Conservation (phyloP, 345 rosid species). For the Sisymbrium irio region DNA sequence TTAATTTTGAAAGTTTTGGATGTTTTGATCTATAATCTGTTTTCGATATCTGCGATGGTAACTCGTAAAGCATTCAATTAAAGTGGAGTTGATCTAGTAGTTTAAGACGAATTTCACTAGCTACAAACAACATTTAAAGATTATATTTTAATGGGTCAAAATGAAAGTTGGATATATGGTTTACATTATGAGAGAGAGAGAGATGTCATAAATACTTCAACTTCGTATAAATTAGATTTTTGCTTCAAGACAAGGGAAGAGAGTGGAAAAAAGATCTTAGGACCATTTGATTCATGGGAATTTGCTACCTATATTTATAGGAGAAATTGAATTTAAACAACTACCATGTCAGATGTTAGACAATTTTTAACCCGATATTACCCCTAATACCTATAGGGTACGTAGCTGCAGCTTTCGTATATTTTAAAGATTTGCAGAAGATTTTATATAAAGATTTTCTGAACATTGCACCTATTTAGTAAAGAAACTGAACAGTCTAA, state of each 20-base stretch:
- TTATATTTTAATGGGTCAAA: constrained; percentile 5
- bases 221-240: constrained; percentile 1
- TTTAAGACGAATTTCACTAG: neutral
- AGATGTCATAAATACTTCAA: constrained; percentile 11
- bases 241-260: constrained; percentile 27
- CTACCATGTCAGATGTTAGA: no score
- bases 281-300: no score
- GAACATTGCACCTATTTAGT: no score
- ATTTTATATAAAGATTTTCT: no score
- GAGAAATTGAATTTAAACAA: no score
- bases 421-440: no score
- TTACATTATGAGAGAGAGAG: neutral
- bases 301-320: no score
- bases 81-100: neutral
- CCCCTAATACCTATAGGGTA: no score
- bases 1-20: neutral
- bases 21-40: neutral
- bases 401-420: no score
- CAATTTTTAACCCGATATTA: no score
- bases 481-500: no score
- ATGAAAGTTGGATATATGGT: constrained; percentile 20
- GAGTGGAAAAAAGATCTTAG: constrained; percentile 3
- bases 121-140: constrained; percentile 1
- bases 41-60: neutral
- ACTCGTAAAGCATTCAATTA: neutral